These are phyloP conservation scores for Aureobasidium mangrovei DNA, from an alignment of 2,329 filamentous ascomycete genomes.

Conservation along the genomic window DNA sequence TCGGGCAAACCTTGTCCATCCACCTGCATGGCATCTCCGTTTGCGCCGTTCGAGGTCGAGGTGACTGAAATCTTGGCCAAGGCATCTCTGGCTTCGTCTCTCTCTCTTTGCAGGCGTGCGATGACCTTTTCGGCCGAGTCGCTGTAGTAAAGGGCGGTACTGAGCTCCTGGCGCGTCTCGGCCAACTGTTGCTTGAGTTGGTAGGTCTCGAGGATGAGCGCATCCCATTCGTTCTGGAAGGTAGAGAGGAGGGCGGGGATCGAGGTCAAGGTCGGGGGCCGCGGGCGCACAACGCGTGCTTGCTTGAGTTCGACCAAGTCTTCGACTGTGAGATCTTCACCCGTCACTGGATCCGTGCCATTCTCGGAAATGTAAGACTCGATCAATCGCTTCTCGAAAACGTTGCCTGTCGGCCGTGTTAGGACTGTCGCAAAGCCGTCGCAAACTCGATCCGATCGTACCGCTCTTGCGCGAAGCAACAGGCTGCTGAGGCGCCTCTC, in stretches of 20 bases:
- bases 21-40: conserved; percentile 86
- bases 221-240: conserved; percentile 98
- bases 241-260: conserved; percentile 88
- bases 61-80: conserved; percentile 76
- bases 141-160: conserved; percentile 89
- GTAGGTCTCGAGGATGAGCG: conserved; percentile 82
- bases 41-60: conserved; percentile 34
- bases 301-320: conserved; percentile 85
- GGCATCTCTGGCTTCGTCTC: conserved; percentile 85
- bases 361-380: conserved; percentile 91
- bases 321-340: conserved; percentile 71
- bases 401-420: conserved; percentile 50
- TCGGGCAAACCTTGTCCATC: conserved; percentile 71
- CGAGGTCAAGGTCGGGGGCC: conserved; percentile 88
- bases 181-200: conserved; percentile 81
- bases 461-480: conserved; percentile 93
- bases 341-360: conserved; percentile 83
- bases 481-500: conserved; percentile 88
- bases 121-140: conserved; percentile 96
- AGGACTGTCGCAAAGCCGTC: conserved; percentile 16
- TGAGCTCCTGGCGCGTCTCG: conserved; percentile 86
- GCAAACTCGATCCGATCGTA: conserved; percentile 35
- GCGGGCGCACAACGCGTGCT: conserved; percentile 72
- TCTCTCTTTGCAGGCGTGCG: conserved; percentile 77
- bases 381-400: conserved; percentile 92